Evolutionary conservation across 192 early-diverging fungal species (phyloP), one percentile per base, ranked within the genome.

Genomic region (Backusella liffmaniae): DNA sequence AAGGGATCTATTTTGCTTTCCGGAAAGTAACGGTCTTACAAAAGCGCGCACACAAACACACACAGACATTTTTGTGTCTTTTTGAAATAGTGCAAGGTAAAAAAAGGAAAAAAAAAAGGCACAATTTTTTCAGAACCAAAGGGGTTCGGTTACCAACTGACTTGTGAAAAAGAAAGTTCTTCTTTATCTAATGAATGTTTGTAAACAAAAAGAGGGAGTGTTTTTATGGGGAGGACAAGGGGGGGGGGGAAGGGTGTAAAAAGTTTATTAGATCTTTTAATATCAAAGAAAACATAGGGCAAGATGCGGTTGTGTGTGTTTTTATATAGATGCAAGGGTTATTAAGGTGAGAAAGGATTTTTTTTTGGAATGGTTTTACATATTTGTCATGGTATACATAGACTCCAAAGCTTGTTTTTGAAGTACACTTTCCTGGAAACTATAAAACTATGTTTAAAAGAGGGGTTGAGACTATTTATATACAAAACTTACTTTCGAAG

Each of bases 391-490:
- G 41, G 76, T 65, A 73, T 82, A 82, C 77, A 82, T 82, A 49
- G 75, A 74, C 32, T 78, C 81, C 73, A 82, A 68, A 49, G 77
- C 77, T 70, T 82, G 81, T 59, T 82, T 82, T 74, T 82, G 81
- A 13, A 82, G 56, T 73, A 78, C 53, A 37, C 36, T 73, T 70
- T 82, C 74, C 59, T 82, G 81, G 51, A 82, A 81, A 32, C 80
- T 78, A 35, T 35, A 5, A 26, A 5, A 49, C 10, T 7, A 56
- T 42, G 30, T 44, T 39, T 44, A 41, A 23, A n/a, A 18, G 32
- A 56, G 23, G 29, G 10, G 49, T 10, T 15, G n/a, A 6, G 8
- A 18, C 10, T 59, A 59, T 44, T 18, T 49, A 26, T 42, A 30
- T 15, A 30, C 15, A 21, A 13, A 42, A 75, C 77, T 75, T 71